These are phyloP conservation scores for Kodamaea sp. DNA, from an alignment of 1,139 yeast genomes.

Conservation along the genomic window DNA sequence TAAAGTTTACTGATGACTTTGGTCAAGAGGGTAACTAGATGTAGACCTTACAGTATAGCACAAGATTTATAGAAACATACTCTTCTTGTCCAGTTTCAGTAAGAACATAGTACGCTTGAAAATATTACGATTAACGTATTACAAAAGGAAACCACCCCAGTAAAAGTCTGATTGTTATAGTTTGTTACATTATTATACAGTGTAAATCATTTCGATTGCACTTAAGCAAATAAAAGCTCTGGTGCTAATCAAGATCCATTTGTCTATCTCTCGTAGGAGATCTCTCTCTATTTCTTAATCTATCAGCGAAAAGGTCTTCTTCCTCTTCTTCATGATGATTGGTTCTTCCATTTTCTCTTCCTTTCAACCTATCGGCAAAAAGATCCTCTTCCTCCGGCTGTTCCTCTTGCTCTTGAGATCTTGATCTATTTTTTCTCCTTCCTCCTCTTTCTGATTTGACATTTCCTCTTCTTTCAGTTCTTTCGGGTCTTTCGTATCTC, in stretches of 20 bases:
- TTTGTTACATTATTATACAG: slow-evolving; percentile 1
- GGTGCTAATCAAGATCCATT: too few relatives aligned
- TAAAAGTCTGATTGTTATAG: background rate
- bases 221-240: too few relatives aligned
- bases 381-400: slow-evolving; percentile 13
- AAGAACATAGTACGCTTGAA: too few relatives aligned
- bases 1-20: slow-evolving; percentile 87
- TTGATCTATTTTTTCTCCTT: slow-evolving; percentile 9
- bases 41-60: background rate
- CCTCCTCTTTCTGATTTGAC: slow-evolving; percentile 1
- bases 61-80: too few relatives aligned
- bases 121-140: too few relatives aligned
- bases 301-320: slow-evolving; percentile 18
- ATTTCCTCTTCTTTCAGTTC: slow-evolving; percentile 12
- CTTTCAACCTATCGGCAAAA: slow-evolving; percentile 18
- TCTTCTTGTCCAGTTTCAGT: too few relatives aligned
- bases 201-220: slow-evolving; percentile 4
- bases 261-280: slow-evolving; percentile 18
- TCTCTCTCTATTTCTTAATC: slow-evolving; percentile 19
- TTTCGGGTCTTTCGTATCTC: slow-evolving; percentile 22
- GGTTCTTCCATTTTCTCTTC: slow-evolving; percentile 1
- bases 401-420: slow-evolving; percentile 3
- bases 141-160: too few relatives aligned
- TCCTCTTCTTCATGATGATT: slow-evolving; percentile 5
- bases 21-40: slow-evolving; percentile 90